Evolutionary conservation across 768 basidiomycete genomes (phyloP).

Genomic region (Rhizopogon vulgaris): DNA sequence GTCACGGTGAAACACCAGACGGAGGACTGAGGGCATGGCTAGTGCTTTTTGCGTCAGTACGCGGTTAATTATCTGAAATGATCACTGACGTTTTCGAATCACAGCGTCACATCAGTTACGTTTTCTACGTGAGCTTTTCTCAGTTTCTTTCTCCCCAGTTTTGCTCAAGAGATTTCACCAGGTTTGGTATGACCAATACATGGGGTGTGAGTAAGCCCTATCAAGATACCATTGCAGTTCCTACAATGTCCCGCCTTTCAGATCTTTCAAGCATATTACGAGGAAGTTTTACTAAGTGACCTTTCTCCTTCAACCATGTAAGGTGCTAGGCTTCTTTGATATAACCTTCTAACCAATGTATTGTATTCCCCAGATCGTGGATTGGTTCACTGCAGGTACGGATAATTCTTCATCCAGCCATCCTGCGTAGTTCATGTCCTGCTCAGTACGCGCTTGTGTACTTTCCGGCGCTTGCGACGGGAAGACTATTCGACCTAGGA

Average conservation of each 20-base stretch:
- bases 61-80: constrained; percentile 4
- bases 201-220: constrained; percentile 55
- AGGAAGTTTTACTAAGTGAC: constrained; percentile 41
- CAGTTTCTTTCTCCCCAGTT: not conserved
- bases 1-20: constrained; percentile 17
- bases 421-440: not conserved
- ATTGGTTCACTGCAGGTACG: constrained; percentile 70
- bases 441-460: constrained; percentile 56
- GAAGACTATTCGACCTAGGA: constrained; percentile 71
- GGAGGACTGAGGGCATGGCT: constrained; percentile 26
- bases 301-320: constrained; percentile 62
- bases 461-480: constrained; percentile 55
- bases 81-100: constrained; percentile 21
- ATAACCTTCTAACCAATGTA: not conserved
- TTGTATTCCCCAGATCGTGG: constrained; percentile 53
- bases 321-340: constrained; percentile 6
- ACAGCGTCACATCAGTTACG: constrained; percentile 29
- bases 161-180: constrained; percentile 9
- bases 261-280: constrained; percentile 73
- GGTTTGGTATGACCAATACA: constrained; percentile 66
- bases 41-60: constrained; percentile 23
- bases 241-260: constrained; percentile 17
- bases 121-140: not conserved
- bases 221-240: not conserved
- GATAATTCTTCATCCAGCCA: not conserved